A percentile compares a stretch with the other conserved stretches of the same genome.
These are phyloP conservation scores for Fraxinus ornus DNA, from an alignment of 305 asterid species.

Conservation along the genomic window DNA sequence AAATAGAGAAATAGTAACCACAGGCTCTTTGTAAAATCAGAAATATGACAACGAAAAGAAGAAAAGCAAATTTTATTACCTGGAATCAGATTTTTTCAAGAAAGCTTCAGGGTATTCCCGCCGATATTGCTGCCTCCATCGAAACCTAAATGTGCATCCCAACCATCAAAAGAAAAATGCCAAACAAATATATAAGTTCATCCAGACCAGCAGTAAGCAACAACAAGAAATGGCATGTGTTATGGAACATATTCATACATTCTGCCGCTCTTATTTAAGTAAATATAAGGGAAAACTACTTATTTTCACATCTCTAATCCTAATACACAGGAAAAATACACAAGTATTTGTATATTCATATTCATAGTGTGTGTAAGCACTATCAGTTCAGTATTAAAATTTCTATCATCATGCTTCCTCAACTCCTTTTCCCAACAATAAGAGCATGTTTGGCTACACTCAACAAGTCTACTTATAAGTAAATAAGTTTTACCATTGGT, in stretches of 20 bases:
- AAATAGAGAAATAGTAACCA: not conserved
- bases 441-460: not conserved
- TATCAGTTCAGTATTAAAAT: too few species aligned
- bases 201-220: conserved; percentile 4
- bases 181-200: not conserved
- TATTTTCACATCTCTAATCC: too few species aligned
- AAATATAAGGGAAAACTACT: not conserved
- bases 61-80: conserved; percentile 37
- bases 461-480: not conserved
- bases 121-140: conserved; percentile 85
- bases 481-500: not conserved
- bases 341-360: too few species aligned
- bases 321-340: too few species aligned
- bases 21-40: not conserved
- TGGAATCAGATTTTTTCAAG: conserved; percentile 74
- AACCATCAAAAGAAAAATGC: conserved; percentile 1
- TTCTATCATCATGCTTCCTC: not conserved
- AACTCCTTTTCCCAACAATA: not conserved
- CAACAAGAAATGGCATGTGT: not conserved
- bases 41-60: not conserved
- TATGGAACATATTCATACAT: not conserved
- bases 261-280: conserved; percentile 11
- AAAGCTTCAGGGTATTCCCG: conserved; percentile 79
- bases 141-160: conserved; percentile 52
- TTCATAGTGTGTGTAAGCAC: too few species aligned